A percentile compares a stretch with the other conserved stretches of the same genome.
phyloP scores from a whole-genome alignment of 1,139 yeast species.

The Scheffersomyces lignicola region DNA sequence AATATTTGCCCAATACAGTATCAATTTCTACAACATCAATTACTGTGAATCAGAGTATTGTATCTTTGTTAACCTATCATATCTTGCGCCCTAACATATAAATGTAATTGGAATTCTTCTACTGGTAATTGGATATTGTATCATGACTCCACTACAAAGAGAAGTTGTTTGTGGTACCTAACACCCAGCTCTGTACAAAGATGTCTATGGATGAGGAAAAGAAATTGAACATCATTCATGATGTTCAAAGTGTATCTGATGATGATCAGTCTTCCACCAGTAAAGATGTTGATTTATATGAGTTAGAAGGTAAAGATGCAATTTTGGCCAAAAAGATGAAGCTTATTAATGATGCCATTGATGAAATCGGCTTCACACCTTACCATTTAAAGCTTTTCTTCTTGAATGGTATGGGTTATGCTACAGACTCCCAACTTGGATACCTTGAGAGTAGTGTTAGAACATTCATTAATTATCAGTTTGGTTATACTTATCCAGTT shows the following conservation, averaged over 20 bases:
- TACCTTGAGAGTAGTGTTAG: conserved; percentile 40
- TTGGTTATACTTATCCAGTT: conserved; percentile 34
- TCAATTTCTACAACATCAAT: too few relatives aligned
- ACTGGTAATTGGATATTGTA: neutral
- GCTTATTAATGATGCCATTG: conserved; percentile 32
- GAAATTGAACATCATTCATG: neutral
- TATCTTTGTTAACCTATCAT: too few relatives aligned
- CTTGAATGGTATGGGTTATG: conserved; percentile 62
- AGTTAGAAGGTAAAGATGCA: conserved; percentile 21
- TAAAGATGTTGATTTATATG: conserved; percentile 17
- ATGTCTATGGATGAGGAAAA: conserved; percentile 2
- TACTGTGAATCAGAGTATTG: too few relatives aligned
- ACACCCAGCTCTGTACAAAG: too few relatives aligned
- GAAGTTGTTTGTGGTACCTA: neutral
- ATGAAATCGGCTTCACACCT: conserved; percentile 37
- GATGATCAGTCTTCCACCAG: neutral
- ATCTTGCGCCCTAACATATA: too few relatives aligned
- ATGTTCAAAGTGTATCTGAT: neutral
- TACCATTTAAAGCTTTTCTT: conserved; percentile 37
- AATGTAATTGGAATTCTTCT: too few relatives aligned
- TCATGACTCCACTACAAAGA: neutral
- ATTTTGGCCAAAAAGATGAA: conserved; percentile 26
- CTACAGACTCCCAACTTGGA: conserved; percentile 60
- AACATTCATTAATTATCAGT: conserved; percentile 42
- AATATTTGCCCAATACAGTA: too few relatives aligned